Evolutionary conservation across 2,329 filamentous ascomycete species (phyloP).

Genomic region (Fusarium liriodendri): DNA sequence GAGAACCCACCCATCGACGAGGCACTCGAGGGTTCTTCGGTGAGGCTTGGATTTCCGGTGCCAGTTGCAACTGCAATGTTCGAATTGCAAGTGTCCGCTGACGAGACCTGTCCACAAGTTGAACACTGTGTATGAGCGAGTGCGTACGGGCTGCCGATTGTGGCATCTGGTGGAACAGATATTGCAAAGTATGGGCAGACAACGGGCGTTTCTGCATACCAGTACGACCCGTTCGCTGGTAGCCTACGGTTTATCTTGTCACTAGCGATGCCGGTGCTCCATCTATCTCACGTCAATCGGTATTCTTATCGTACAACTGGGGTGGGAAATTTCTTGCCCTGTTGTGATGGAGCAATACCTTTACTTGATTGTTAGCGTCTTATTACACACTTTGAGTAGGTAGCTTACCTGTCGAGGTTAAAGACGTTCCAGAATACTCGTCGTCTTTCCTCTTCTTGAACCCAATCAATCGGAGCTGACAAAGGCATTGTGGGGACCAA

Average conservation of each 20-base stretch:
- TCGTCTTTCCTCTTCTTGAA: conserved; percentile 1
- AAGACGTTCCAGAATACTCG: not conserved
- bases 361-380: not conserved
- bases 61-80: not conserved
- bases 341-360: not conserved
- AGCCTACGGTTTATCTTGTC: not conserved
- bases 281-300: not conserved
- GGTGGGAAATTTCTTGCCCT: not conserved
- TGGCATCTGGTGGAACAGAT: not conserved
- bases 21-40: not conserved
- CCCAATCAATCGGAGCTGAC: not conserved
- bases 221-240: not conserved
- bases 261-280: not conserved
- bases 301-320: not conserved
- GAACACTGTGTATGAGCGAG: not conserved
- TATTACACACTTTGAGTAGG: not conserved
- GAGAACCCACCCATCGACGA: conserved; percentile 1
- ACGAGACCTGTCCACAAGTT: not conserved
- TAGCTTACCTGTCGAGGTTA: not conserved
- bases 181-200: not conserved
- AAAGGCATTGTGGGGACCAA: not conserved
- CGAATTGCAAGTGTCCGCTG: not conserved
- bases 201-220: conserved; percentile 2
- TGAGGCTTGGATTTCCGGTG: not conserved
- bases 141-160: not conserved